Base-by-base conservation (phyloP, 2,329 filamentous ascomycete genomes). In the Neonectria hederae region DNA sequence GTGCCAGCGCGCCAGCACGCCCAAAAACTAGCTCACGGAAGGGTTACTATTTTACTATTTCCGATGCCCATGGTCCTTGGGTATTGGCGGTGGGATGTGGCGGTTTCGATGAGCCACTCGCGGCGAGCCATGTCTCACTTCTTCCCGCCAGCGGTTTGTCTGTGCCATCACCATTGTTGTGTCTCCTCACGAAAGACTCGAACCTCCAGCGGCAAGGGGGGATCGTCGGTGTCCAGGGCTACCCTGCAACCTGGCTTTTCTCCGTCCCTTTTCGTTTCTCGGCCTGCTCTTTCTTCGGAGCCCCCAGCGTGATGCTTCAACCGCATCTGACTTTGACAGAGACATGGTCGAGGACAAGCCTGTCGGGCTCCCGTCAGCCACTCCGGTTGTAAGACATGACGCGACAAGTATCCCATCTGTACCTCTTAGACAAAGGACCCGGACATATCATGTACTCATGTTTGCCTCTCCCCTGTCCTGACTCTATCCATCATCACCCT, bases 21-120 rank as follows among this genome's bases (percentile, higher is more conserved):
- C 68, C 35, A 54, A 26, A 40, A 54, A 51, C 64, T 65, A 51
- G 55, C 52, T 63, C 38, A 26, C 51, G 53, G 55, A 46, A 69
- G 66, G 62, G 54, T 60, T 65, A 55, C 45, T 64, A 66, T 69
- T 72, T 60, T 65, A 55, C 45, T 64, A 66, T 69, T 72, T 62
- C 67, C 62, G 64, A 65, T 57, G 59, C 60, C 70, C 69, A 63
- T 63, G 67, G 61, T 55, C 58, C 65, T 69, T 57, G 63, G 63
- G 70, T 69, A 63, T 66, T 62, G 60, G 54, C 65, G 61, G 59
- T 72, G 66, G 65, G 65, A 61, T 73, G 71, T 72, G 71, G 69
- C 71, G 66, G 71, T 72, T 68, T 73, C 65, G 64, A 69, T 60
- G 65, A 65, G 59, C 69, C 66, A 73, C 62, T 71, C 60, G 71